phyloP scores from a whole-genome alignment of 345 rosid genomes.

The Arabidopsis thaliana region DNA sequence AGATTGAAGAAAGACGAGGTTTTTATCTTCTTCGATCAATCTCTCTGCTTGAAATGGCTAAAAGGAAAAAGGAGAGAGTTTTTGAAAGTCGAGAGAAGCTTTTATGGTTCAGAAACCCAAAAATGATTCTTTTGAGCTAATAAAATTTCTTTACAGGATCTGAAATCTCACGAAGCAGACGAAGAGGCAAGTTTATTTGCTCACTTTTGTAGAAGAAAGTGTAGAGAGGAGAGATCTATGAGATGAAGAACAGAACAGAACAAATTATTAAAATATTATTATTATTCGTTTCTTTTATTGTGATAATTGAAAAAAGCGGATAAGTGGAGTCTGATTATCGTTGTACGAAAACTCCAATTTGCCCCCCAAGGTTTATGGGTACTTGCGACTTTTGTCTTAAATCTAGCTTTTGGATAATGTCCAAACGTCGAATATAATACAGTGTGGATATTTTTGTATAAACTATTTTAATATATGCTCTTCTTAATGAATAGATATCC shows the following conservation, averaged over 20 bases:
- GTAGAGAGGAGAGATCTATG: constrained; percentile 28
- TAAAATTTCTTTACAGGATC: constrained; percentile 24
- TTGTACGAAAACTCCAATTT: constrained; percentile 7
- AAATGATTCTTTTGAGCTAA: not conserved
- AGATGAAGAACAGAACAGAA: constrained; percentile 24
- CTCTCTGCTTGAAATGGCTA: not conserved
- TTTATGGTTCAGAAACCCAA: constrained; percentile 13
- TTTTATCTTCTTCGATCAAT: constrained; percentile 28
- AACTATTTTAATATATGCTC: not conserved
- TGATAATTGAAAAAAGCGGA: constrained; percentile 35
- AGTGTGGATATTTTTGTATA: constrained; percentile 7
- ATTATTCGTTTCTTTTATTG: constrained; percentile 1
- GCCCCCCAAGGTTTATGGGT: constrained; percentile 31
- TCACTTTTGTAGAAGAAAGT: constrained; percentile 19
- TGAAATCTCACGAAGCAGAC: constrained; percentile 32
- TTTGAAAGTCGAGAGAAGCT: constrained; percentile 21
- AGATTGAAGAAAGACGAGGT: constrained; percentile 30
- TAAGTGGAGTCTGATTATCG: constrained; percentile 43
- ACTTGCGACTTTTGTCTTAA: constrained; percentile 24
- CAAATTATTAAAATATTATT: constrained; percentile 7
- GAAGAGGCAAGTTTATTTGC: constrained; percentile 8
- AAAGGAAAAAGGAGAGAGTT: constrained; percentile 1
- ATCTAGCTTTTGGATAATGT: constrained; percentile 40
- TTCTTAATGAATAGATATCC: too few relatives aligned
- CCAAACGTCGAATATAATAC: constrained; percentile 8